Base-by-base conservation (phyloP, 2,329 filamentous ascomycete genomes). In the Zarea fungicola region DNA sequence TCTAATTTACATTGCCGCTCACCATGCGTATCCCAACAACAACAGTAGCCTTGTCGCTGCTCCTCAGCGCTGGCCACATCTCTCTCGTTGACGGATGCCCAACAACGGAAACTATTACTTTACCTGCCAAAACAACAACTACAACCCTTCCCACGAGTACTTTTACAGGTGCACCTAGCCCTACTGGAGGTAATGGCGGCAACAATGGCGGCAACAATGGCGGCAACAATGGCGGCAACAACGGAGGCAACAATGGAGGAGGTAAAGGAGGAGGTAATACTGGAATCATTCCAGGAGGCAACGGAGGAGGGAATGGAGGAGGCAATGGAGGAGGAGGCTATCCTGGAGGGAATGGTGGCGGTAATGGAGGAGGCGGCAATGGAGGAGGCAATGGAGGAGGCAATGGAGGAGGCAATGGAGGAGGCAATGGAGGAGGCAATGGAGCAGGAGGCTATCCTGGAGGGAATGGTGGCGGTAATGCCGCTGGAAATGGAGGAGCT, bases 1-100 rank as follows among this genome's bases (percentile, higher is more conserved):
- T 28, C 22, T 11, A 5, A 26, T 6, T 36, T 22, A 16, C 22
- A 26, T 25, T 18, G 6, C 16, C n/a, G 3, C 6, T 26, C 28
- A 19, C 31, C 11, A 49, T 49, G 47, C 47, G 32, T 32, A 16
- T 40, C 25, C 47, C 25, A 23, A 37, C 39, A 7, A 23, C 32
- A 14, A 23, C 47, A 8, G 40, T 40, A 8, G 47, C 47, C 6
- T n/a, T 43, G 7, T 42, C 46, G 21, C 37, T 42, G 31, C 37
- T 48, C 1, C 22, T 49, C 21, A 31, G 40, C 32, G 32, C 31
- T 6, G 47, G 47, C 6, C 19, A 37, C 32, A 13, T 43, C 9
- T 29, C 31, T n/a, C 31, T 43, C 31, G 25, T 31, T 10, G 40
- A 31, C 13, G 25, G 18, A 14, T 49, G 47, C 40, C 23, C 23